Conservation (phyloP, 495 filamentous ascomycete genomes). For the Cetradonia linearis region DNA sequence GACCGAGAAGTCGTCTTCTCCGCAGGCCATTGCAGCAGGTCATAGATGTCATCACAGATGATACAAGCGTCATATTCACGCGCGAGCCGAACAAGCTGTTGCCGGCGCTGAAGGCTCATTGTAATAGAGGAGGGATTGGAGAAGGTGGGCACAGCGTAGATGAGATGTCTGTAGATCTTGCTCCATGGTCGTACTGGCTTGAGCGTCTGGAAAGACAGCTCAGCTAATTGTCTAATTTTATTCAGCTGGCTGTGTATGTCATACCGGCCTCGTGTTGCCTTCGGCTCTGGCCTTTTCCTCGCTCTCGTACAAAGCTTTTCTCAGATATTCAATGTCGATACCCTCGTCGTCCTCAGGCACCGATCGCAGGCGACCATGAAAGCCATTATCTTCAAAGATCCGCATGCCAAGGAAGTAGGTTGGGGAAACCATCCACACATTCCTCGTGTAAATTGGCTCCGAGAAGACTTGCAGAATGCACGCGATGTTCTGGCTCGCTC, state of each 20-base stretch:
- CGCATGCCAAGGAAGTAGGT: slow-evolving; percentile 69
- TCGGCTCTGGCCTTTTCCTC: slow-evolving; percentile 29
- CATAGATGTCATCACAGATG: slow-evolving; percentile 86
- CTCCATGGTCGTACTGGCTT: slow-evolving; percentile 39
- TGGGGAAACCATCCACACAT: slow-evolving; percentile 70
- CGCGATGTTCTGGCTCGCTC: slow-evolving; percentile 66
- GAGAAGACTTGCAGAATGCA: slow-evolving; percentile 64
- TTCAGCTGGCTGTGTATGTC: background rate
- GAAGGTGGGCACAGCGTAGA: slow-evolving; percentile 77
- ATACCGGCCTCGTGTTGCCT: slow-evolving; percentile 35
- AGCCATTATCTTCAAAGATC: slow-evolving; percentile 71
- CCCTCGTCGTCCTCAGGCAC: slow-evolving; percentile 69
- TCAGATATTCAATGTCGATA: slow-evolving; percentile 52
- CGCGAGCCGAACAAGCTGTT: slow-evolving; percentile 55
- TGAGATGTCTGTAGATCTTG: slow-evolving; percentile 70
- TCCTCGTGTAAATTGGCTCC: slow-evolving; percentile 62
- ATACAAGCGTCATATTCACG: slow-evolving; percentile 65
- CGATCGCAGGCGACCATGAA: slow-evolving; percentile 48
- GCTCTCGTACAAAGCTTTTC: slow-evolving; percentile 35
- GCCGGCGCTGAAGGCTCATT: slow-evolving; percentile 52
- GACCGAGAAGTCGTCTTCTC: slow-evolving; percentile 24
- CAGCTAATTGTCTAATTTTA: background rate
- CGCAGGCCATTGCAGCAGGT: slow-evolving; percentile 65
- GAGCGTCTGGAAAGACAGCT: slow-evolving; percentile 26
- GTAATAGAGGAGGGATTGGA: slow-evolving; percentile 72